Conservation (phyloP, 164 flowering plant genomes). For the Houttuynia cordata region DNA sequence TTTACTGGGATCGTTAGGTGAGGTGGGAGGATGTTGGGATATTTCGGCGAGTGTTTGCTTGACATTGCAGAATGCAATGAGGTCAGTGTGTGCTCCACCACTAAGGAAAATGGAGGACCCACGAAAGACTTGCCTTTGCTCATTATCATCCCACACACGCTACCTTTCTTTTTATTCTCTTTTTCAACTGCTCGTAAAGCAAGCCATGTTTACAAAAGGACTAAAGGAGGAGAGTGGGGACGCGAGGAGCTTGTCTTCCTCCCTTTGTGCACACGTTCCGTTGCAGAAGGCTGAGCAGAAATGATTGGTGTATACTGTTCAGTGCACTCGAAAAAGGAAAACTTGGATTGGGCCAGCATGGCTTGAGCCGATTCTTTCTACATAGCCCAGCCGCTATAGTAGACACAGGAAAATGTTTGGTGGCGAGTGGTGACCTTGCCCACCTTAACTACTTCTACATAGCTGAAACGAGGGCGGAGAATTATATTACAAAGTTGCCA, state of each 20-base stretch:
- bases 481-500: too few species aligned
- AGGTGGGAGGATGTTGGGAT: constrained; percentile 25
- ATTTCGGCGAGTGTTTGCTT: constrained; percentile 48
- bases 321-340: neutral
- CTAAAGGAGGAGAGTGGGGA: too few species aligned
- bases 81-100: constrained; percentile 28
- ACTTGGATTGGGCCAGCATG: neutral
- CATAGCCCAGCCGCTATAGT: neutral
- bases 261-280: neutral
- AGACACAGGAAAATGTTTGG: neutral
- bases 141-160: constrained; percentile 10
- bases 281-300: neutral
- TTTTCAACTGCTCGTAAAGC: constrained; percentile 6
- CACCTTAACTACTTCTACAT: too few species aligned
- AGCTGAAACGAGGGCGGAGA: too few species aligned
- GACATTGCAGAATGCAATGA: constrained; percentile 42
- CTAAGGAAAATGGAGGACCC: constrained; percentile 25
- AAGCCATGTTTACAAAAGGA: neutral
- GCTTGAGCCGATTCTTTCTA: neutral
- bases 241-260: neutral
- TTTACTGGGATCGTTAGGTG: constrained; percentile 1
- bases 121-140: constrained; percentile 13
- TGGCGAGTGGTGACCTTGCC: too few species aligned
- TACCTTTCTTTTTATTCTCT: neutral
- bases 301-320: neutral